Conservation (phyloP, 2,329 filamentous ascomycete species). For the Domatiomyces catenatus region DNA sequence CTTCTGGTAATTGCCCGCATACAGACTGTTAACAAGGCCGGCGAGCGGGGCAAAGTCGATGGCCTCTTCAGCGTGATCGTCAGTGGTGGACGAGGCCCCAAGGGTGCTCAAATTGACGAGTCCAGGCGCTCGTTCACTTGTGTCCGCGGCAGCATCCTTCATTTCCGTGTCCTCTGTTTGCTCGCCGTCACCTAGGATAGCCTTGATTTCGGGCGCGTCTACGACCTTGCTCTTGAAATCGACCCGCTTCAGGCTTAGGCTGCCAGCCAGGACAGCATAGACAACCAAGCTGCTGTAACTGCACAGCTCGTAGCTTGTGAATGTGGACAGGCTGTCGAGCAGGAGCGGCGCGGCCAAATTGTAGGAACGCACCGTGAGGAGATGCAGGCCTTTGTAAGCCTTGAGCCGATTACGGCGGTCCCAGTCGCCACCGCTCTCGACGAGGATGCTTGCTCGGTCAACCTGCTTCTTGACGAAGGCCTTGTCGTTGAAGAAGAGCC, state of each 20-base stretch:
- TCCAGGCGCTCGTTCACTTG: conserved; percentile 42
- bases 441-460: conserved; percentile 73
- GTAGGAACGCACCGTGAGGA: conserved; percentile 84
- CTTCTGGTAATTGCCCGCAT: conserved; percentile 81
- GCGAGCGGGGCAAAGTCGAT: conserved; percentile 83
- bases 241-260: conserved; percentile 84
- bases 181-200: conserved; percentile 77
- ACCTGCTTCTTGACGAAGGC: conserved; percentile 84
- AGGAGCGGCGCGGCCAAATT: conserved; percentile 78
- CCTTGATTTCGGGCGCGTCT: conserved; percentile 94
- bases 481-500: conserved; percentile 91
- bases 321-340: conserved; percentile 92
- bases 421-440: conserved; percentile 95
- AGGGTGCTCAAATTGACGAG: conserved; percentile 81
- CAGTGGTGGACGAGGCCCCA: conserved; percentile 46
- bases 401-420: conserved; percentile 95
- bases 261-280: conserved; percentile 88
- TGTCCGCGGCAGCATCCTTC: conserved; percentile 42
- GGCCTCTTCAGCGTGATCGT: conserved; percentile 57
- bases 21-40: conserved; percentile 76
- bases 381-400: conserved; percentile 90
- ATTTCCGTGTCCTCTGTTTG: conserved; percentile 77
- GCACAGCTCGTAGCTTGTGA: conserved; percentile 97
- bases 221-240: conserved; percentile 99
- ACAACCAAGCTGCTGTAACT: conserved; percentile 88